Evolutionary conservation across 345 rosid species (phyloP), one percentile per base, ranked within the genome.

Genomic region (Camelina laxa): DNA sequence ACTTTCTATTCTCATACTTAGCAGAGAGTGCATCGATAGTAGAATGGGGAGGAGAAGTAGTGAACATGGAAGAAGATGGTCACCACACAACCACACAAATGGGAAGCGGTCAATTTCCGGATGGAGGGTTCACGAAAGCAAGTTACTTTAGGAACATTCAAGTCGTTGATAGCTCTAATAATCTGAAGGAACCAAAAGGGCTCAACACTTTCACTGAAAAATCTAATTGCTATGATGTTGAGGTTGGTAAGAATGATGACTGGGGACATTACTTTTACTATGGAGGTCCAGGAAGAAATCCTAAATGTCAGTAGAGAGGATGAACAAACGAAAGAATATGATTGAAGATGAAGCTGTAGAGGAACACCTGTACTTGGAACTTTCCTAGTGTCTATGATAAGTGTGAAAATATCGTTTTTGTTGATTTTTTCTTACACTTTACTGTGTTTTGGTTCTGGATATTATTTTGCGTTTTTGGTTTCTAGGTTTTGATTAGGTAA

Each of bases 31-130:
- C 93, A 7, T 82, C 93, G 4, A 82, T 85, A 84, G 86, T 88
- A 9, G 91, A 88, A 65, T 88, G 90, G 93, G 93, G 93, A 15
- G 93, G 93, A 48, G 90, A 88, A 79, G 87, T 88, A 7, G 91
- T 86, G 20, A 88, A 88, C 84, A 83, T 84, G 70, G 85, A 82
- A 51, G 80, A 85, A 20, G 82, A 81, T 47, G 90, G 87, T n/a
- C 81, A 75, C 48, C 93, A 88, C 75, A 88, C 93, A 2, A 75
- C 89, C 16, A 88, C 93, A 0, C 89, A 88, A 51, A 88, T 88
- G 93, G 93, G 93, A 12, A 88, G 93, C 6, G 93, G 93, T 11
- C 89, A 73, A 7, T 88, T 88, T 62, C 88, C 93, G 0, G 84
- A 81, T 33, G 87, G 73, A 85, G 91, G 91, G 60, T 86, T 85